Percentiles rank a stretch among this genome's conserved stretches.
phyloP scores from a whole-genome alignment of 805 yeast genomes.

The Helenozyma rhizophorensis region DNA sequence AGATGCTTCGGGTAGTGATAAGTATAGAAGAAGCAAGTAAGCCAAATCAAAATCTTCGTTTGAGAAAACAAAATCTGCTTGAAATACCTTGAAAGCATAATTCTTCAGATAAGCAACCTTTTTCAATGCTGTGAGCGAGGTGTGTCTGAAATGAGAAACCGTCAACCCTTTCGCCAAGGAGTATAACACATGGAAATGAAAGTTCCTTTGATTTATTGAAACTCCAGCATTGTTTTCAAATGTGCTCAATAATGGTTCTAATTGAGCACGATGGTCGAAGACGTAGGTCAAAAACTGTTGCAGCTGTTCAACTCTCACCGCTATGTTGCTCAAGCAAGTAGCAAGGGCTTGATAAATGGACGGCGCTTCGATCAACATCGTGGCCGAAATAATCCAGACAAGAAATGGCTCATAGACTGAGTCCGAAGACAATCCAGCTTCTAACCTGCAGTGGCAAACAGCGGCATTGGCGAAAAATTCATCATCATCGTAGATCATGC shows the following conservation, averaged over 20 bases:
- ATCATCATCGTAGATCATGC: slow-evolving; percentile 12
- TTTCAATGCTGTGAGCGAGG: slow-evolving; percentile 28
- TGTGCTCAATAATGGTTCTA: slow-evolving; percentile 38
- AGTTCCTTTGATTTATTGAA: slow-evolving; percentile 38
- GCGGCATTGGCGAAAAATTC: slow-evolving; percentile 36
- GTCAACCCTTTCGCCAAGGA: slow-evolving; percentile 54
- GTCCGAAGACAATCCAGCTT: slow-evolving; percentile 43
- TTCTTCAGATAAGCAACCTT: background rate
- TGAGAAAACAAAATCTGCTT: too few relatives aligned
- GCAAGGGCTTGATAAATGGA: slow-evolving; percentile 12
- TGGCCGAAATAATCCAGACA: slow-evolving; percentile 39
- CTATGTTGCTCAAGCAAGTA: slow-evolving; percentile 23
- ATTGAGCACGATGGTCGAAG: slow-evolving; percentile 28
- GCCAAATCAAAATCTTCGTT: slow-evolving; percentile 3
- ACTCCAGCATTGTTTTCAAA: slow-evolving; percentile 42
- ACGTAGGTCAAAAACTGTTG: slow-evolving; percentile 23
- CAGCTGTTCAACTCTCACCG: slow-evolving; percentile 22
- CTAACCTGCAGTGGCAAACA: slow-evolving; percentile 45
- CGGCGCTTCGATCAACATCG: slow-evolving; percentile 8
- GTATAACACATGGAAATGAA: slow-evolving; percentile 48
- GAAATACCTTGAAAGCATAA: too few relatives aligned
- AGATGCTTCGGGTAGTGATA: slow-evolving; percentile 21
- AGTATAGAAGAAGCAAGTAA: slow-evolving; percentile 30
- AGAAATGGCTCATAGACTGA: slow-evolving; percentile 46
- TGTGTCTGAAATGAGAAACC: slow-evolving; percentile 50